Conservation (phyloP, 2,329 filamentous ascomycete species). For the Juglanconis sp. region DNA sequence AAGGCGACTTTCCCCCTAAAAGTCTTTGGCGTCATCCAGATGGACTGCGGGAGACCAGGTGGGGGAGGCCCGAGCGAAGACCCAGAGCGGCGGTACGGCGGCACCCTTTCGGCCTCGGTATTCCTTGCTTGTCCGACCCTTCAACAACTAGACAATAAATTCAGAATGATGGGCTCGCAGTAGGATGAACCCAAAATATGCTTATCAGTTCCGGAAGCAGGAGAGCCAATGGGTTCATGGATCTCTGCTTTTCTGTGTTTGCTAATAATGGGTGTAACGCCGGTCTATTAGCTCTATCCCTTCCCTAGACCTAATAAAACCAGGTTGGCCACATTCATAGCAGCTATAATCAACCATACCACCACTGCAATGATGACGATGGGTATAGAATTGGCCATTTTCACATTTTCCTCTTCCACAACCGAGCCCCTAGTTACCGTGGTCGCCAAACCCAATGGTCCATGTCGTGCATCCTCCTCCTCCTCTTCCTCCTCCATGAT, state of each 20-base stretch:
- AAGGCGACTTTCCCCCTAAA: not conserved
- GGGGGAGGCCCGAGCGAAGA: not conserved
- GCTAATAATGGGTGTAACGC: not conserved
- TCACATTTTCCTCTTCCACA: slow-evolving; percentile 30
- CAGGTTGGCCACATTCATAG: slow-evolving; percentile 67
- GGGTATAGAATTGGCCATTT: slow-evolving; percentile 73
- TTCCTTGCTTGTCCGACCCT: not conserved
- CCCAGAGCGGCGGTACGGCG: not conserved
- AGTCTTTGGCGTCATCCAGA: not conserved
- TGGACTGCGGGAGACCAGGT: not conserved
- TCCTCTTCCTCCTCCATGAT: slow-evolving; percentile 23
- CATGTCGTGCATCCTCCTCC: slow-evolving; percentile 50
- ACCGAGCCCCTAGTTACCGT: not conserved
- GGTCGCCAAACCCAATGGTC: slow-evolving; percentile 38
- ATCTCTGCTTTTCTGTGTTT: too few species aligned
- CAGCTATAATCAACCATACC: slow-evolving; percentile 61
- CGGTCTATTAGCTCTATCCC: not conserved
- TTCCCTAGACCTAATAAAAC: slow-evolving; percentile 49
- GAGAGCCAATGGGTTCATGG: too few species aligned
- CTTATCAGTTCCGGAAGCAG: too few species aligned
- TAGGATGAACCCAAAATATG: too few species aligned
- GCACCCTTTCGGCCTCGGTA: not conserved
- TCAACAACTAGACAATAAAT: too few species aligned
- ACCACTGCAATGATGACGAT: slow-evolving; percentile 35
- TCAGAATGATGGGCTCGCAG: too few species aligned